Evolutionary conservation across 2,329 filamentous ascomycete genomes (phyloP).

Genomic region (Lojkania enalia): DNA sequence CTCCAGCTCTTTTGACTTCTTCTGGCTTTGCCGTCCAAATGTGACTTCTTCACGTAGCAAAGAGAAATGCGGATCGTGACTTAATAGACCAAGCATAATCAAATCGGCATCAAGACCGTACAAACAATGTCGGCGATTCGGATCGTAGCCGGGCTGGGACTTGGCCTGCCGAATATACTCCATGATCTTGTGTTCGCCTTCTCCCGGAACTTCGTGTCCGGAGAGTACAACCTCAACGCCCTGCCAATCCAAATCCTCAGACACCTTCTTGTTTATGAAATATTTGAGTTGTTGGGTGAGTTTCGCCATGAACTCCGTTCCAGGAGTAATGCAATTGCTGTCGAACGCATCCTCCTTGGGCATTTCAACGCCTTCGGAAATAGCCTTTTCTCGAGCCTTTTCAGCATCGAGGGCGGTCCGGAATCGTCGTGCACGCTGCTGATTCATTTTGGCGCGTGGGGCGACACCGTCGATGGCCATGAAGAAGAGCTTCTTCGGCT

Average conservation of each 20-base stretch:
- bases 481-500: slow-evolving; percentile 97
- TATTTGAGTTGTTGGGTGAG: slow-evolving; percentile 93
- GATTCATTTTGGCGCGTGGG: slow-evolving; percentile 98
- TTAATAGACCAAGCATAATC: slow-evolving; percentile 97
- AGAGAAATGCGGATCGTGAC: slow-evolving; percentile 98
- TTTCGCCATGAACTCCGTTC: slow-evolving; percentile 97
- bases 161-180: slow-evolving; percentile 98
- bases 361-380: slow-evolving; percentile 85
- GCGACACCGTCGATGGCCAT: slow-evolving; percentile 99
- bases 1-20: slow-evolving; percentile 93
- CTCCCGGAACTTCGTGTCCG: slow-evolving; percentile 95
- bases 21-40: slow-evolving; percentile 84
- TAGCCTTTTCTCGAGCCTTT: slow-evolving; percentile 86
- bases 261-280: slow-evolving; percentile 98
- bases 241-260: slow-evolving; percentile 97
- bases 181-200: slow-evolving; percentile 99
- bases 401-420: slow-evolving; percentile 91
- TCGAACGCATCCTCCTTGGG: slow-evolving; percentile 96
- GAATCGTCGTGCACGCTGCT: slow-evolving; percentile 93
- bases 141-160: slow-evolving; percentile 88
- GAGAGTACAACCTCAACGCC: slow-evolving; percentile 94
- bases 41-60: slow-evolving; percentile 96
- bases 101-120: slow-evolving; percentile 97
- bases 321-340: slow-evolving; percentile 98
- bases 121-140: slow-evolving; percentile 92